phyloP scores from a whole-genome alignment of 2,329 filamentous ascomycete genomes.

The Periconia sp. region DNA sequence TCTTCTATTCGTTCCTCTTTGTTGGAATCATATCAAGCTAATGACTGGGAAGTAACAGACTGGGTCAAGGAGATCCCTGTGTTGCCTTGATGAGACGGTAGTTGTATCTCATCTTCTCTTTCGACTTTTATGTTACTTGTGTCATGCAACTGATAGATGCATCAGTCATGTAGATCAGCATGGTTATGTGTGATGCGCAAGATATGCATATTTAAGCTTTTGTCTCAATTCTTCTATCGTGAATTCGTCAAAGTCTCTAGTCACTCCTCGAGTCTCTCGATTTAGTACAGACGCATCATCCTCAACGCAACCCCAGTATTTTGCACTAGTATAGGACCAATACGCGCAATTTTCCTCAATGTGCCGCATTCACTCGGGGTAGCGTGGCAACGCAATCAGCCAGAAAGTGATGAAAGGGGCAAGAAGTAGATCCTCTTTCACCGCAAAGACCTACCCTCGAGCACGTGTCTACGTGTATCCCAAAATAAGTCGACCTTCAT shows the following conservation, averaged over 20 bases:
- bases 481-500: not conserved
- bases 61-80: conserved; percentile 38
- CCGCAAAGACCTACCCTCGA: not conserved
- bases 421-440: not conserved
- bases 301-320: no score
- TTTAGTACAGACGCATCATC: no score
- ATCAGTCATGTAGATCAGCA: no score
- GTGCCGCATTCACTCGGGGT: no score
- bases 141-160: not conserved
- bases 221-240: not conserved
- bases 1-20: conserved; percentile 23
- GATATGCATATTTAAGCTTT: no score
- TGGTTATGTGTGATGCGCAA: no score
- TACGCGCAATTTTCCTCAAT: no score
- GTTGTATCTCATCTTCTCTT: not conserved
- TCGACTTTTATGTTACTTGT: not conserved
- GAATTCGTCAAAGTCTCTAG: not conserved
- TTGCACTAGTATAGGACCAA: no score
- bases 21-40: conserved; percentile 18
- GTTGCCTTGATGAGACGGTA: conserved; percentile 14
- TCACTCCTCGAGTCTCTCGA: not conserved
- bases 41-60: conserved; percentile 25
- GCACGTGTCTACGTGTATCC: not conserved
- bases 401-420: no score
- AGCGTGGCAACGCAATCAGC: no score